Evolutionary conservation across 2,329 filamentous ascomycete genomes (phyloP).

Genomic region (Sarocladium strictum): DNA sequence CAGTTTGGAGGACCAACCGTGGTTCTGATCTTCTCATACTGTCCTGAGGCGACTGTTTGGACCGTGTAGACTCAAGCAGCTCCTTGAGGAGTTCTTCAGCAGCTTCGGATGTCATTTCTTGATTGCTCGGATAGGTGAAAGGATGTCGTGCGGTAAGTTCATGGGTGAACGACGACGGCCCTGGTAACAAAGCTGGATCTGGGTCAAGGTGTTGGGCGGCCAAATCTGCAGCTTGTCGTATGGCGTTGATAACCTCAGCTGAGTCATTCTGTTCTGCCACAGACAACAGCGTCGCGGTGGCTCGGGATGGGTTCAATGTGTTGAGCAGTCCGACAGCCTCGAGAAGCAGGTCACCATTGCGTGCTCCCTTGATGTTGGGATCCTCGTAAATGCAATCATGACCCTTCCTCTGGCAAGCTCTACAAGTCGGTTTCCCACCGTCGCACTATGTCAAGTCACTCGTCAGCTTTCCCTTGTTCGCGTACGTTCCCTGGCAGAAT

Average conservation of each 20-base stretch:
- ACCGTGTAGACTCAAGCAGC: not conserved
- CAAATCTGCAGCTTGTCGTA: not conserved
- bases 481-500: not conserved
- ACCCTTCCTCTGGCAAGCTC: not conserved
- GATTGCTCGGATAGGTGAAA: not conserved
- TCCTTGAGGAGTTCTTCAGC: not conserved
- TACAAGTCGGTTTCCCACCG: conserved; percentile 2
- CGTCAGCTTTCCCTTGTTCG: not conserved
- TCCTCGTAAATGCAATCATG: conserved; percentile 1
- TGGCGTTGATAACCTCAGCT: not conserved
- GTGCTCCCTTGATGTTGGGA: not conserved
- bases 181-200: not conserved
- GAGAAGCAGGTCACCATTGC: conserved; percentile 2
- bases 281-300: not conserved
- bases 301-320: not conserved
- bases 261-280: not conserved
- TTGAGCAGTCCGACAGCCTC: conserved; percentile 6
- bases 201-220: not conserved
- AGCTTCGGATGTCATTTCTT: not conserved
- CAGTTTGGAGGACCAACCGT: not conserved
- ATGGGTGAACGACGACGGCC: not conserved
- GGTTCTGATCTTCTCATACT: not conserved
- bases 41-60: not conserved
- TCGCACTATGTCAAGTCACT: not conserved
- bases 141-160: not conserved